phyloP scores from a whole-genome alignment of 257 asterid genomes.

The Capsicum baccatum region DNA sequence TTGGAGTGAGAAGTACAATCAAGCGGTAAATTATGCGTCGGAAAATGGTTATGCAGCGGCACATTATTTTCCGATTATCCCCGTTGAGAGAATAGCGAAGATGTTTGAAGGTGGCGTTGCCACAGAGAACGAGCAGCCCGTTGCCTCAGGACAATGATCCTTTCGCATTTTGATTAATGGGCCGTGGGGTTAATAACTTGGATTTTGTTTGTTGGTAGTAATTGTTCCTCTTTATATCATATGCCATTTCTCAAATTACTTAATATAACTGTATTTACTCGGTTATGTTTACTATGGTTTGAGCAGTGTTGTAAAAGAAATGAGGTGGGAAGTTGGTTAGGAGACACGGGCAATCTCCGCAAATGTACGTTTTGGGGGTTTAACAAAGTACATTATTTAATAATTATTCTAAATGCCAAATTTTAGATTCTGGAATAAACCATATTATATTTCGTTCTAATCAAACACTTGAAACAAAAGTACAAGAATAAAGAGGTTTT shows the following conservation, averaged over 20 bases:
- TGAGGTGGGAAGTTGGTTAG: no score
- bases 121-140: slow-evolving; percentile 39
- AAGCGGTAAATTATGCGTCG: slow-evolving; percentile 43
- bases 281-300: no score
- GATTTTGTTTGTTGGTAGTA: not conserved
- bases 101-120: slow-evolving; percentile 42
- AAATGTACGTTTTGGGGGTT: no score
- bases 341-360: no score
- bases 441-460: not conserved
- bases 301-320: no score
- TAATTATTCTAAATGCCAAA: not conserved
- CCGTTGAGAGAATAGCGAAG: slow-evolving; percentile 69
- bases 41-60: slow-evolving; percentile 56
- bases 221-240: slow-evolving; percentile 15
- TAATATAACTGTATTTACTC: not conserved
- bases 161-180: not conserved
- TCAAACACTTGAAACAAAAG: not conserved
- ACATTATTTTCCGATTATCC: slow-evolving; percentile 64
- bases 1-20: slow-evolving; percentile 83
- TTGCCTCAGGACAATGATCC: not conserved
- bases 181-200: not conserved
- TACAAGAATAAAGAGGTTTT: not conserved
- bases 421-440: not conserved
- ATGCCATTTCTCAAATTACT: not conserved
- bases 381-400: no score